Evolutionary conservation across 345 rosid genomes (phyloP).

Genomic region (Lumnitzera littorea): DNA sequence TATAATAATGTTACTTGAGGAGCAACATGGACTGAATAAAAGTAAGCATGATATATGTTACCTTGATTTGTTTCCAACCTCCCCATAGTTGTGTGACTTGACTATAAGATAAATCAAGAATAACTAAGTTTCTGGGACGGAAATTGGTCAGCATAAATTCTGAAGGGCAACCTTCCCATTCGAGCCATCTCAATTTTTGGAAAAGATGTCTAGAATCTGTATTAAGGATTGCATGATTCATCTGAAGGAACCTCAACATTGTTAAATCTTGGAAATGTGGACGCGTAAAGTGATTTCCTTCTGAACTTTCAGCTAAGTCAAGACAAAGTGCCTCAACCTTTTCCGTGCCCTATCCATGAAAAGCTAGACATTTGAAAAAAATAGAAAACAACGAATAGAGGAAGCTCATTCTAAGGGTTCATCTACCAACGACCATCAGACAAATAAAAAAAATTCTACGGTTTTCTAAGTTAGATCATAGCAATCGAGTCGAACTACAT

Average conservation of each 20-base stretch:
- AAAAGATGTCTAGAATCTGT: not conserved
- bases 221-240: not conserved
- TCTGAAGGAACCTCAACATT: not conserved
- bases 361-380: no score
- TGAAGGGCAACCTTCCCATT: not conserved
- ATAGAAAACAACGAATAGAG: no score
- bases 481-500: no score
- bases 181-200: slow-evolving; percentile 3
- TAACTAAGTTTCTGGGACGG: slow-evolving; percentile 2
- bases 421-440: no score
- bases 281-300: not conserved
- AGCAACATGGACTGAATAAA: no score
- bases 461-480: no score
- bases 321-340: slow-evolving; percentile 1
- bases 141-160: not conserved
- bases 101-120: not conserved
- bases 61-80: slow-evolving; percentile 1
- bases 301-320: not conserved
- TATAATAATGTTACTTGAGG: no score
- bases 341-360: slow-evolving; percentile 1
- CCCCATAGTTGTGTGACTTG: not conserved
- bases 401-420: no score
- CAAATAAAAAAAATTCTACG: no score
- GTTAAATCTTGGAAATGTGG: not conserved
- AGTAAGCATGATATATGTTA: not conserved